Evolutionary conservation across 306 rosid species (phyloP), one percentile per base, ranked within the genome.

Genomic region (Benincasa hispida): DNA sequence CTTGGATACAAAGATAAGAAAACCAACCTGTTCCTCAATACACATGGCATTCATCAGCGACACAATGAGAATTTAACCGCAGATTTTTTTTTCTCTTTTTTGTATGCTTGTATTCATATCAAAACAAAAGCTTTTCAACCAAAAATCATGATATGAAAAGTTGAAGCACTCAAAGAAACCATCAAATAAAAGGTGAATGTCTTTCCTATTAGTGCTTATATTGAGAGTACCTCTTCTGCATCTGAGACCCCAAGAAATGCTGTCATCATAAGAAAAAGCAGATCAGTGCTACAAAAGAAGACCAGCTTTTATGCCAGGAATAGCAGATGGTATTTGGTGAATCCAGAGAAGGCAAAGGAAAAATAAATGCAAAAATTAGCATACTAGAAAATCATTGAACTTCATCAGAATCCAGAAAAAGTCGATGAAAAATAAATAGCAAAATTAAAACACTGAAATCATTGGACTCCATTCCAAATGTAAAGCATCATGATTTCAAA

Each of bases 1-100:
- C 98, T 89, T 89, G 87, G 92, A 86, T 79, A 93, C 78, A 35
- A 89, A 89, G 98, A 93, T 90, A 89, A 89, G 97, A 88, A 89
- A 89, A 78, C 84, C 87, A 93, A 88, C 85, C 92, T 74, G 78
- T 79, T 79, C 77, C 77, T 73, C 59, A 65, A 75, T 63, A 75
- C 82, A 85, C 81, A 80, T 82, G 84, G 82, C 80, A 81, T 82
- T 76, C 67, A 66, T 68, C 27, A 24, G 72, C 10, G 24, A 28
- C 77, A 82, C 67, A 63, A 61, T 63, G 70, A 77, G 73, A 68
- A 53, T 56, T 19, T 69, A 68, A 82, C 54, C 62, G 57, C 72
- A 34, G 25, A 37, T 53, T 42, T 73, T 50, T 18, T 27, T 75
- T 14, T 60, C 5, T 50, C 8, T 25, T 69, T 69, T 75, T 14